These are phyloP conservation scores for Kalmanozyma brasiliensis DNA, from an alignment of 1,284 basidiomycete species.

Conservation along the genomic window DNA sequence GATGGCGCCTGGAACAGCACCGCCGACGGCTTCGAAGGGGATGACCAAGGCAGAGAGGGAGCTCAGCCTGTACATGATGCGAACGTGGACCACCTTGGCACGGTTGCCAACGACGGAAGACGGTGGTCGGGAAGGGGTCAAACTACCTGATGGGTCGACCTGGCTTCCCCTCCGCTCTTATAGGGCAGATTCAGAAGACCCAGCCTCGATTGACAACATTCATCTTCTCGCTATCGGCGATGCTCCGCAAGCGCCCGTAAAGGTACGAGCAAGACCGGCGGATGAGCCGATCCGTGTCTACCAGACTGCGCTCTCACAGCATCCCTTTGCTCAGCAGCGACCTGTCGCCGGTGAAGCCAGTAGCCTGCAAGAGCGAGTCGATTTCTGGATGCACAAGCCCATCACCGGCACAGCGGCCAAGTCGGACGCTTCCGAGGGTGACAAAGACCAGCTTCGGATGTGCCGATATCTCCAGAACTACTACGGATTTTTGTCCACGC, in stretches of 20 bases:
- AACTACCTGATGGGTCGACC: constrained; percentile 17
- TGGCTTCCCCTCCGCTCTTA: constrained; percentile 15
- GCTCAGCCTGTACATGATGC: constrained; percentile 41
- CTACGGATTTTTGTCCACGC: constrained; percentile 26
- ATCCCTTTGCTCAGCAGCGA: constrained; percentile 22
- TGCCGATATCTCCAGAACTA: constrained; percentile 34
- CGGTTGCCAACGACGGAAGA: neutral
- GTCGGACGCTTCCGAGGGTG: neutral
- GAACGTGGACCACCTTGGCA: constrained; percentile 32
- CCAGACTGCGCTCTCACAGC: constrained; percentile 25
- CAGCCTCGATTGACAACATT: constrained; percentile 2
- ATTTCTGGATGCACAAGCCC: constrained; percentile 41
- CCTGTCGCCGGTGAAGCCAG: neutral
- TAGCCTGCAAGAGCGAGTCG: constrained; percentile 18
- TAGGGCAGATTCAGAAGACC: too few relatives aligned
- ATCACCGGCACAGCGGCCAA: constrained; percentile 20
- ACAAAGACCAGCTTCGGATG: constrained; percentile 2
- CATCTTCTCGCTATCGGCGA: constrained; percentile 28
- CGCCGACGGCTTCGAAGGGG: neutral
- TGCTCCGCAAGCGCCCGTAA: constrained; percentile 22
- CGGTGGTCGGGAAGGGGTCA: neutral
- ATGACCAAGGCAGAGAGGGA: constrained; percentile 31
- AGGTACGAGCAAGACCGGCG: neutral
- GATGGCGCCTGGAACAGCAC: neutral
- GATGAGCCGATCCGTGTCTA: constrained; percentile 8